These are phyloP conservation scores for Phyllosticta citriasiana DNA, from an alignment of 2,329 filamentous ascomycete species.

Conservation along the genomic window DNA sequence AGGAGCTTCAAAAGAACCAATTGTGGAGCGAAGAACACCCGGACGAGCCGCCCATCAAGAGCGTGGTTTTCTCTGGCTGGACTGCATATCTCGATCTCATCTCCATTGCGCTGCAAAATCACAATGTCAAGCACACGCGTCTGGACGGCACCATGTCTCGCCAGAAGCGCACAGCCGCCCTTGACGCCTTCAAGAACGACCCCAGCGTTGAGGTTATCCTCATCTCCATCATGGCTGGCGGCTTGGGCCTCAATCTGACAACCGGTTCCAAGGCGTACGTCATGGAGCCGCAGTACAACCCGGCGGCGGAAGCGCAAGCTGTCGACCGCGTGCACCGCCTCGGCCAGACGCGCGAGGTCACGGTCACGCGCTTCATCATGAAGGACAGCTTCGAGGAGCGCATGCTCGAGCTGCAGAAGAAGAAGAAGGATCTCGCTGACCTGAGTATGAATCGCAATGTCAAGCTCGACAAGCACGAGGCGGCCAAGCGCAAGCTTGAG, in stretches of 20 bases:
- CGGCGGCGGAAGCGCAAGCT: slow-evolving; percentile 86
- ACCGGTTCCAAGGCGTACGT: slow-evolving; percentile 80
- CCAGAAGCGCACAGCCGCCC: slow-evolving; percentile 59
- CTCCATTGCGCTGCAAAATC: slow-evolving; percentile 62
- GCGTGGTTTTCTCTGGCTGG: slow-evolving; percentile 94
- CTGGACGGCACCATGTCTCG: slow-evolving; percentile 86
- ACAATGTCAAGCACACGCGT: slow-evolving; percentile 60
- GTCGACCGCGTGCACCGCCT: slow-evolving; percentile 87
- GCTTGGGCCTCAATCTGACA: slow-evolving; percentile 83
- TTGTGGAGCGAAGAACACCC: slow-evolving; percentile 51
- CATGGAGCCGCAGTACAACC: slow-evolving; percentile 98
- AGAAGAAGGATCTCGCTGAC: slow-evolving; percentile 85
- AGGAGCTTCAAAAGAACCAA: slow-evolving; percentile 59
- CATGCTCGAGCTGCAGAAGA: slow-evolving; percentile 79
- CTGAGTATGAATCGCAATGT: slow-evolving; percentile 46
- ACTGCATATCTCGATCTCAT: slow-evolving; percentile 91
- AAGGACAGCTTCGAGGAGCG: slow-evolving; percentile 83
- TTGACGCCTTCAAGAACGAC: slow-evolving; percentile 70
- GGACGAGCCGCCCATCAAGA: slow-evolving; percentile 70
- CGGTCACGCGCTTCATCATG: slow-evolving; percentile 88
- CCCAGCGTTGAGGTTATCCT: slow-evolving; percentile 66
- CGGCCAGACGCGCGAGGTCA: slow-evolving; percentile 74
- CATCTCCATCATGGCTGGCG: slow-evolving; percentile 85
- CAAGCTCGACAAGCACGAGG: slow-evolving; percentile 50
- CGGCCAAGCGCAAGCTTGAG: slow-evolving; percentile 54